Percentiles rank a stretch among this genome's conserved stretches.
These are phyloP conservation scores for Magnaporthales sp. DNA, from an alignment of 2,329 filamentous ascomycete species.

Conservation along the genomic window DNA sequence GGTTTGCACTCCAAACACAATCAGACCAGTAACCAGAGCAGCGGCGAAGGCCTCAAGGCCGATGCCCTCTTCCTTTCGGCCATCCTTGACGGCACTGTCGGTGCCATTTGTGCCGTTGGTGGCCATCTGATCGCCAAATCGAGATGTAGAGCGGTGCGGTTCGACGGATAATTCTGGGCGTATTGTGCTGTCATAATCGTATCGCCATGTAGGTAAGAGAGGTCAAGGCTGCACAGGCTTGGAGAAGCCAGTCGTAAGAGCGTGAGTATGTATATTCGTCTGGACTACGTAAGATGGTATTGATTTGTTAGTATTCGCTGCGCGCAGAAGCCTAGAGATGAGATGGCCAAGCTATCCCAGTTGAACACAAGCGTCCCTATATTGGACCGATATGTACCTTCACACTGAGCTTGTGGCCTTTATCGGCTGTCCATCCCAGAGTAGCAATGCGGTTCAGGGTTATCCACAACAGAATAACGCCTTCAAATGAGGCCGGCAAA, in stretches of 20 bases:
- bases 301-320: background rate
- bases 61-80: slow-evolving; percentile 21
- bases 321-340: background rate
- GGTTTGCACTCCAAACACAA: slow-evolving; percentile 56
- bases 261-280: background rate
- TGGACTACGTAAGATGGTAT: background rate
- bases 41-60: slow-evolving; percentile 52
- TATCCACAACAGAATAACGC: background rate
- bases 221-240: background rate
- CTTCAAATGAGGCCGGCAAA: background rate
- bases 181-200: background rate
- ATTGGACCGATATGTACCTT: background rate
- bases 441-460: background rate
- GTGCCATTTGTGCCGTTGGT: background rate
- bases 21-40: slow-evolving; percentile 52
- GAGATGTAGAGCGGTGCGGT: background rate
- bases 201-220: background rate
- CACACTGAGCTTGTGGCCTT: background rate
- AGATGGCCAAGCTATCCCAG: background rate
- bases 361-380: background rate
- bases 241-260: background rate
- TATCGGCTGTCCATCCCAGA: background rate
- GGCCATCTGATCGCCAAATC: background rate
- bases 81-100: background rate
- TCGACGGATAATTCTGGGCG: background rate